Base-by-base conservation (phyloP, 495 filamentous ascomycete genomes). In the Penicillium longicatenatum region DNA sequence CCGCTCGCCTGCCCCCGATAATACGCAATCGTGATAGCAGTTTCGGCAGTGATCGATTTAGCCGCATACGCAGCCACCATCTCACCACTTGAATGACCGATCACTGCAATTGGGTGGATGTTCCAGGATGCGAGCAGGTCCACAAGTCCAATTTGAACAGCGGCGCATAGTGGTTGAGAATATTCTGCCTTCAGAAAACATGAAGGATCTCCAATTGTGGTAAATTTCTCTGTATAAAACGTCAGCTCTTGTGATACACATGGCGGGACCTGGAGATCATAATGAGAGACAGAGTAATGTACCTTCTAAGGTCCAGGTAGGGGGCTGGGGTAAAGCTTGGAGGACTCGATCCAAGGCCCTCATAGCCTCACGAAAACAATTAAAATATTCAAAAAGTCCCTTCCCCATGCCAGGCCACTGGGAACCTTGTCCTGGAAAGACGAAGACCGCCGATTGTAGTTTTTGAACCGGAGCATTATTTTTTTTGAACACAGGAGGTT, bases 351-450 rank as follows among this genome's bases (percentile, higher is more conserved):
- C 55, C 37, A 56, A 6, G 9, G 43, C 17, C 26, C 66, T 52
- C 3, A 75, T 51, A 2, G 50, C 42, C 4, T 64, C 45, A 19
- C 62, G 35, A 55, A 77, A 77, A 9, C 65, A 12, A 0, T 60
- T 59, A 20, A 61, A 73, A 7, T 51, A 16, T 6, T 65, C 37
- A 16, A 77, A 49, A 11, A 79, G 60, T 20, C 68, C 58, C 19
- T 57, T 54, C 3, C 75, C 78, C 78, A 81, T 82, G 7, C 47
- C 60, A 4, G 50, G 39, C 68, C 68, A 89, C 50, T 87, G 83
- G 1, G 84, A 81, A 16, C 88, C 88, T 64, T 91, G 88, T 26
- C 88, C 88, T 14, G 86, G 90, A 60, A 90, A 91, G 33, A 84
- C 74, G 60, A 90, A 88, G 0, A 78, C 82, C 10, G 88, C 70